A percentile compares a stretch with the other conserved stretches of the same genome.
These are phyloP conservation scores for Candida ortonii DNA, from an alignment of 805 yeast species.

Conservation along the genomic window DNA sequence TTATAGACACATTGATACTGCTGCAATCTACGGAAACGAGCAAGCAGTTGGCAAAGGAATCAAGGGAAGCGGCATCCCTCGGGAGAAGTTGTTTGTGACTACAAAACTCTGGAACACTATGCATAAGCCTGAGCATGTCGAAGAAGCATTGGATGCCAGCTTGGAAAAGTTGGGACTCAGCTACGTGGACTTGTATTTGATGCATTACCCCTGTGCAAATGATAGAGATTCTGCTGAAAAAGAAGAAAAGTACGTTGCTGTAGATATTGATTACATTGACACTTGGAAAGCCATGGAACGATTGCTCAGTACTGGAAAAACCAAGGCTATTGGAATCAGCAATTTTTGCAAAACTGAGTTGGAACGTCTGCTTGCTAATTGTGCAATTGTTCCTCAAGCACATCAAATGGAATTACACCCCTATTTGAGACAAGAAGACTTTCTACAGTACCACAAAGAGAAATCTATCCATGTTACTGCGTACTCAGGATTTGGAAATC, in stretches of 20 bases:
- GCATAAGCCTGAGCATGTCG: slow-evolving; percentile 35
- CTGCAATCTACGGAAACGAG: slow-evolving; percentile 67
- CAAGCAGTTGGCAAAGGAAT: slow-evolving; percentile 58
- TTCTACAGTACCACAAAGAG: slow-evolving; percentile 47
- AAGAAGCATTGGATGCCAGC: slow-evolving; percentile 47
- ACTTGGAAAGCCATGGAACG: slow-evolving; percentile 69
- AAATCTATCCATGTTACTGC: slow-evolving; percentile 62
- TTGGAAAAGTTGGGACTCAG: slow-evolving; percentile 51
- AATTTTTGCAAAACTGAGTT: slow-evolving; percentile 62
- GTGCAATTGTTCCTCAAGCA: slow-evolving; percentile 44
- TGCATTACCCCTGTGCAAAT: slow-evolving; percentile 64
- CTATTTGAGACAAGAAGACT: slow-evolving; percentile 57
- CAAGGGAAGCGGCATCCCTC: slow-evolving; percentile 36
- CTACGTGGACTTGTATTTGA: slow-evolving; percentile 62
- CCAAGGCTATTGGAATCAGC: slow-evolving; percentile 74
- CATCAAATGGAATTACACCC: slow-evolving; percentile 76
- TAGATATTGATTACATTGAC: slow-evolving; percentile 43
- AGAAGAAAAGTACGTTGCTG: slow-evolving; percentile 34
- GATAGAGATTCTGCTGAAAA: slow-evolving; percentile 35
- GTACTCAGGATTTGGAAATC: slow-evolving; percentile 70
- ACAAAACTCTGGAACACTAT: slow-evolving; percentile 58
- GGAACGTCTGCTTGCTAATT: slow-evolving; percentile 49
- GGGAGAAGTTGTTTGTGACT: slow-evolving; percentile 57
- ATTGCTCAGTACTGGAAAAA: slow-evolving; percentile 49
- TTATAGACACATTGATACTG: slow-evolving; percentile 77